Conservation (phyloP, 345 rosid species). For the Schrenkiella parvula region DNA sequence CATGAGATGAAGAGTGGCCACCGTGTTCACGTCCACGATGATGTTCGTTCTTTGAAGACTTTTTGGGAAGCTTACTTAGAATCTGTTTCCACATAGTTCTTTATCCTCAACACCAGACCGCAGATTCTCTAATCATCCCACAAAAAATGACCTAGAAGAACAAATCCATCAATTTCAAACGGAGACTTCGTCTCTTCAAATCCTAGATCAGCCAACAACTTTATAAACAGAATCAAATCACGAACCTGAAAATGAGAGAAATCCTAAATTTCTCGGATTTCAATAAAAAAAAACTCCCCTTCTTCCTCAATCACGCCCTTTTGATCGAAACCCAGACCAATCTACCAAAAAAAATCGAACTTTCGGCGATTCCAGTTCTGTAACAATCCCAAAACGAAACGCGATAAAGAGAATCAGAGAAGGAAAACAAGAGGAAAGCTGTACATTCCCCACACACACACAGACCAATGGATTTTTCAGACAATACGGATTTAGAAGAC, state of each 20-base stretch:
- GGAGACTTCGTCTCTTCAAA: conserved; percentile 5
- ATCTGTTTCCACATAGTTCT: conserved; percentile 71
- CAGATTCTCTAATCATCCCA: conserved; percentile 24
- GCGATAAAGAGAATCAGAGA: conserved; percentile 24
- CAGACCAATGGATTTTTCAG: conserved; percentile 9
- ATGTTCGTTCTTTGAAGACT: conserved; percentile 63
- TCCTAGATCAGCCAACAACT: conserved; percentile 20
- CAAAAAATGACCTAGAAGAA: conserved; percentile 1
- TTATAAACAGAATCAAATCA: conserved; percentile 17
- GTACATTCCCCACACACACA: conserved; percentile 9
- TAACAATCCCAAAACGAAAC: not conserved
- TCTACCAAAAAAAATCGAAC: conserved; percentile 20
- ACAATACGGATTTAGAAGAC: not conserved
- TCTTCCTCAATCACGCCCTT: conserved; percentile 20
- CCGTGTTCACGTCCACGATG: conserved; percentile 54
- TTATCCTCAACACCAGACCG: conserved; percentile 1
- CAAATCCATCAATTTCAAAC: not conserved
- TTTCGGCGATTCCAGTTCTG: conserved; percentile 19
- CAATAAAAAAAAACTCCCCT: conserved; percentile 11
- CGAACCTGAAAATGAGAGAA: conserved; percentile 28
- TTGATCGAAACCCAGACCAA: not conserved
- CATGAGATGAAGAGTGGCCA: conserved; percentile 37
- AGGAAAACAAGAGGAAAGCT: not conserved
- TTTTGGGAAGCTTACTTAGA: conserved; percentile 78
- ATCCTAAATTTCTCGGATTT: conserved; percentile 17